These are phyloP conservation scores for Scleroderma citrinum DNA, from an alignment of 768 basidiomycete species.

Conservation along the genomic window DNA sequence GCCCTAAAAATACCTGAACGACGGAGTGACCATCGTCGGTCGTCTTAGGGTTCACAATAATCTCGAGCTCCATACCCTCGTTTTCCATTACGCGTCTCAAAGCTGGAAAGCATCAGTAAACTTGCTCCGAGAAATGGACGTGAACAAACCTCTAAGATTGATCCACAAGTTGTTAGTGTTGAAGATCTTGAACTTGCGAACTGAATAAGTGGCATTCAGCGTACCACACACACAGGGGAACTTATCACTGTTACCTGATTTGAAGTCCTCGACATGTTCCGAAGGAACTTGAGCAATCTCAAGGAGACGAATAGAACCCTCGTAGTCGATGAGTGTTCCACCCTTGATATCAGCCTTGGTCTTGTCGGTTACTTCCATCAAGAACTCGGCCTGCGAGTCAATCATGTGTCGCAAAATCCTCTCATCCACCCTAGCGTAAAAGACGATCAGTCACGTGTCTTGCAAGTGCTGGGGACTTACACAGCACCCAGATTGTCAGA, in stretches of 20 bases:
- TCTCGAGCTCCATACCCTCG: conserved; percentile 67
- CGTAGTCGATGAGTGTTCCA: conserved; percentile 65
- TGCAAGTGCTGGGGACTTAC: conserved; percentile 24
- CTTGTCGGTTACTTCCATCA: conserved; percentile 80
- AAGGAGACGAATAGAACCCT: conserved; percentile 61
- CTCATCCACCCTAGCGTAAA: conserved; percentile 52
- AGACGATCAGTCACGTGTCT: neutral
- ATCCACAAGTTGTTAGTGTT: conserved; percentile 68
- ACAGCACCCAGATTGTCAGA: conserved; percentile 71
- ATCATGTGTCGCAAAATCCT: conserved; percentile 65
- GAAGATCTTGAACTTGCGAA: conserved; percentile 79
- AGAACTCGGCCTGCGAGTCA: conserved; percentile 55
- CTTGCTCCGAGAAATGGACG: neutral
- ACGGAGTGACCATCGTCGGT: conserved; percentile 67
- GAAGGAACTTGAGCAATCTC: conserved; percentile 73
- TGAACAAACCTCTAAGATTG: conserved; percentile 37
- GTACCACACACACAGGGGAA: neutral
- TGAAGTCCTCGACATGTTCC: conserved; percentile 72
- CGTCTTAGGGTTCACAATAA: conserved; percentile 71
- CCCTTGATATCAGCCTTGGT: conserved; percentile 78
- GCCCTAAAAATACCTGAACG: conserved; percentile 43
- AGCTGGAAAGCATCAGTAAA: conserved; percentile 31
- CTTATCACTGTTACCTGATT: conserved; percentile 32
- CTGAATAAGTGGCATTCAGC: conserved; percentile 9
- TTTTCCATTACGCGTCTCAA: conserved; percentile 71